These are phyloP conservation scores for Penicillium psychrofluorescens DNA, from an alignment of 495 filamentous ascomycete genomes.

Conservation along the genomic window DNA sequence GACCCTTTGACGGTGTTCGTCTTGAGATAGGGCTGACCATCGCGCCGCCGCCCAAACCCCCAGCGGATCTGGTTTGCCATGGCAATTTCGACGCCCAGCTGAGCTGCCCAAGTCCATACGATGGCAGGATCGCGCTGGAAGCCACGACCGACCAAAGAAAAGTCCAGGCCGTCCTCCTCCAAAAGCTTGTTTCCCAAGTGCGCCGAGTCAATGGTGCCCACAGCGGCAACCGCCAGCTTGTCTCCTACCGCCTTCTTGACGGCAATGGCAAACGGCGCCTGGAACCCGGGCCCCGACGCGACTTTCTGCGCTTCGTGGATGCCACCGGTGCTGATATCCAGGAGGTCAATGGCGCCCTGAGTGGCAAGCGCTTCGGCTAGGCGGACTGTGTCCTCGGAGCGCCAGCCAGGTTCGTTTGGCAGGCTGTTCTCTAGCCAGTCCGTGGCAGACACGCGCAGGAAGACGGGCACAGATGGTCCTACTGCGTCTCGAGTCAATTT, in stretches of 20 bases:
- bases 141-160: slow-evolving; percentile 53
- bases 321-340: slow-evolving; percentile 61
- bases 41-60: slow-evolving; percentile 37
- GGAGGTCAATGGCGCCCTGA: slow-evolving; percentile 52
- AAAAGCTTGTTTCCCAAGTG: slow-evolving; percentile 49
- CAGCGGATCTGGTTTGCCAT: slow-evolving; percentile 62
- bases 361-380: slow-evolving; percentile 49
- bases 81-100: slow-evolving; percentile 53
- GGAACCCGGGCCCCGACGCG: slow-evolving; percentile 51
- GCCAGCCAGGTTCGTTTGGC: slow-evolving; percentile 48
- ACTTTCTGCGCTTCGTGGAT: slow-evolving; percentile 53
- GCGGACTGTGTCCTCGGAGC: slow-evolving; percentile 43
- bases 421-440: slow-evolving; percentile 52
- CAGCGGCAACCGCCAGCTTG: slow-evolving; percentile 51
- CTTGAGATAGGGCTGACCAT: slow-evolving; percentile 28
- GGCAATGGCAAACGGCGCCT: slow-evolving; percentile 54
- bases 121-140: slow-evolving; percentile 67
- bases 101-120: slow-evolving; percentile 63
- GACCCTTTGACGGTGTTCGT: slow-evolving; percentile 31
- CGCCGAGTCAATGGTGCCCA: slow-evolving; percentile 58
- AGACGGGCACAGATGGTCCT: slow-evolving; percentile 54
- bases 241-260: slow-evolving; percentile 60
- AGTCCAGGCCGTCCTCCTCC: slow-evolving; percentile 52
- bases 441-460: slow-evolving; percentile 54
- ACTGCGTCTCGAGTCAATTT: slow-evolving; percentile 48